Base-by-base conservation (phyloP, 768 basidiomycete genomes). In the Lentinus tigrinus region DNA sequence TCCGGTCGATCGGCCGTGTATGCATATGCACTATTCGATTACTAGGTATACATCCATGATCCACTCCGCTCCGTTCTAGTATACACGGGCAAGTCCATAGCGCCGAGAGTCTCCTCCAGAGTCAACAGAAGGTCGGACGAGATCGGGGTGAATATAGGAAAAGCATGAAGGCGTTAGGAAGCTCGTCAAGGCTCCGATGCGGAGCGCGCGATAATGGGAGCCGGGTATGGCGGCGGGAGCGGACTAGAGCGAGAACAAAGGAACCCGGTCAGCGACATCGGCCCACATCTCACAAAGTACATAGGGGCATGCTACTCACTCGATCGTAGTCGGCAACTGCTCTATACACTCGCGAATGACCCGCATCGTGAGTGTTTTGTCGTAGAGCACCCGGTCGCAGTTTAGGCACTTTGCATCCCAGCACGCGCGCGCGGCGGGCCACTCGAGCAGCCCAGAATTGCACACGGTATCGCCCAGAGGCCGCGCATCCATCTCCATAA, bases 391-490 rank as follows among this genome's bases (percentile, higher is more conserved):
- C 0, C 80, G 77, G 11, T 66, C 69, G 63, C 86, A 88, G 0
- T 77, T 77, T 3, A 73, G 65, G 62, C 86, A 88, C 44, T 77
- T 76, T 2, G 85, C 80, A 56, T 73, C 72, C 86, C 86, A 88
- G 64, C 85, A 88, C 1, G 79, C 76, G 61, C 74, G 72, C n/a
- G 86, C 82, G 62, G 84, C 81, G 0, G 76, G 70, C 85, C 85
- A 88, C 36, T 78, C 77, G 13, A 65, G 64, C 49, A 88, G 67
- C 2, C 85, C 85, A 10, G 57, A 51, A 9, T 78, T 72, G 57
- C 78, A 43, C 37, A 88, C 73, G 6, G 83, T 83, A 64, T 88
- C 86, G 4, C 85, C 86, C 16, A 80, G 70, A 4, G 86, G 83
- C 10, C 84, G 77, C 8, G 64, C 60, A 59, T 88, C 86, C 72